A percentile compares a stretch with the other conserved stretches of the same genome.
Evolutionary conservation across 129 eudicot species (phyloP).

Genomic region (Logfia minima): DNA sequence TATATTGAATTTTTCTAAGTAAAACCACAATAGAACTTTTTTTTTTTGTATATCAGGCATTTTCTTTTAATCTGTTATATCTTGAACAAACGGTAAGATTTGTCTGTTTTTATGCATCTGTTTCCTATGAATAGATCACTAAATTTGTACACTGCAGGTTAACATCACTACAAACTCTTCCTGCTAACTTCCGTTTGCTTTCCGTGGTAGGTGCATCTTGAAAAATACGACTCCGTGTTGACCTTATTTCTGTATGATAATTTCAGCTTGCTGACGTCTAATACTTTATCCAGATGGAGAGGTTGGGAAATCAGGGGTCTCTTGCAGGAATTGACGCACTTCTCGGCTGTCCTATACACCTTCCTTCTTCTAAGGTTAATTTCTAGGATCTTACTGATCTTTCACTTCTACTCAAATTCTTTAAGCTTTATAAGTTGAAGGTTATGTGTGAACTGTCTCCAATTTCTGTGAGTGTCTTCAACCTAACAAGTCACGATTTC

Average conservation of each 20-base stretch:
- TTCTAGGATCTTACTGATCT: conserved; percentile 2
- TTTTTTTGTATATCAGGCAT: not conserved
- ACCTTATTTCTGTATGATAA: conserved; percentile 13
- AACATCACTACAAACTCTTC: conserved; percentile 64
- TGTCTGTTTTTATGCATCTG: conserved; percentile 2
- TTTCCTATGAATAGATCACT: conserved; percentile 15
- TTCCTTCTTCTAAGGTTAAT: conserved; percentile 78
- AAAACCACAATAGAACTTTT: not conserved
- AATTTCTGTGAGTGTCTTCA: not conserved
- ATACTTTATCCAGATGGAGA: conserved; percentile 55
- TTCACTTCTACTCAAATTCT: not conserved
- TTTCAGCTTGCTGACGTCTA: conserved; percentile 14
- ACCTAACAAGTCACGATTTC: too few relatives aligned
- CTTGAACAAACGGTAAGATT: not conserved
- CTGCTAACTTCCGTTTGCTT: conserved; percentile 69
- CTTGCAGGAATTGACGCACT: conserved; percentile 85
- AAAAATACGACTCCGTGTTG: not conserved
- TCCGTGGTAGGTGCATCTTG: conserved; percentile 48
- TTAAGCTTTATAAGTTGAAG: not conserved
- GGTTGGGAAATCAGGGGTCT: conserved; percentile 76
- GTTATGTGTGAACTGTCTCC: not conserved
- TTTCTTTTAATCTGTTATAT: not conserved
- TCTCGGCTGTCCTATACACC: conserved; percentile 84
- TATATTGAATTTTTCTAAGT: not conserved
- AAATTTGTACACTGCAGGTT: conserved; percentile 44